Percentiles rank a stretch among this genome's conserved stretches.
Conservation (phyloP, 2,329 filamentous ascomycete species). For the Clarireedia sp. region DNA sequence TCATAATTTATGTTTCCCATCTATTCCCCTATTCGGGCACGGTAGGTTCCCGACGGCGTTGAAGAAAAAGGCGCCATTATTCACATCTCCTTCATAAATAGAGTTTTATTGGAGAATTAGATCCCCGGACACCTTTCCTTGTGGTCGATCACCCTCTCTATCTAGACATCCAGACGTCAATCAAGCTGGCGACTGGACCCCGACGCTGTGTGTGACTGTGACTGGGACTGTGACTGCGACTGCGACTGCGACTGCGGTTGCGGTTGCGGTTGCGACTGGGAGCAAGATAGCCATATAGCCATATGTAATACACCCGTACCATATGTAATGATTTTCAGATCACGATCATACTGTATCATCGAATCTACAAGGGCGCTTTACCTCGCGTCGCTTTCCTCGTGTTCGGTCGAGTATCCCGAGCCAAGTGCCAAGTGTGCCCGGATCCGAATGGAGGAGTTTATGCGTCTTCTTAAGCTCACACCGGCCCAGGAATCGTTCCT, state of each 20-base stretch:
- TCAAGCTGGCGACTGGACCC: background rate
- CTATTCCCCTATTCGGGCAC: background rate
- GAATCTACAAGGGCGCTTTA: background rate
- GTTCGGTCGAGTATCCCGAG: background rate
- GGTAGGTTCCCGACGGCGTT: background rate
- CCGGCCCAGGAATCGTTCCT: background rate
- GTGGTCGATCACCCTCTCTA: background rate
- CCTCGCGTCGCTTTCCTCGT: background rate
- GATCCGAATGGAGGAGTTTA: background rate
- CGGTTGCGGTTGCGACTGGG: too few species aligned
- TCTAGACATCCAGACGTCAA: background rate
- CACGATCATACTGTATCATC: background rate
- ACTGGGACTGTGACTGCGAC: too few species aligned
- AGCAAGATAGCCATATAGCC: too few species aligned
- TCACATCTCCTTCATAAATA: background rate
- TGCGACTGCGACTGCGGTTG: too few species aligned
- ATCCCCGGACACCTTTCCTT: background rate
- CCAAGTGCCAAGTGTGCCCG: background rate
- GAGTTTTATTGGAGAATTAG: background rate
- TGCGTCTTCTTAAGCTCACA: background rate
- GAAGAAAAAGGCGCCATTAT: background rate
- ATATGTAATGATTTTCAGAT: background rate
- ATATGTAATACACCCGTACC: background rate
- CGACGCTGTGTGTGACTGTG: background rate
- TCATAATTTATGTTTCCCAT: too few species aligned